Evolutionary conservation across 805 yeast species (phyloP), one percentile per base, ranked within the genome.

Genomic region (Teunomyces atbi): DNA sequence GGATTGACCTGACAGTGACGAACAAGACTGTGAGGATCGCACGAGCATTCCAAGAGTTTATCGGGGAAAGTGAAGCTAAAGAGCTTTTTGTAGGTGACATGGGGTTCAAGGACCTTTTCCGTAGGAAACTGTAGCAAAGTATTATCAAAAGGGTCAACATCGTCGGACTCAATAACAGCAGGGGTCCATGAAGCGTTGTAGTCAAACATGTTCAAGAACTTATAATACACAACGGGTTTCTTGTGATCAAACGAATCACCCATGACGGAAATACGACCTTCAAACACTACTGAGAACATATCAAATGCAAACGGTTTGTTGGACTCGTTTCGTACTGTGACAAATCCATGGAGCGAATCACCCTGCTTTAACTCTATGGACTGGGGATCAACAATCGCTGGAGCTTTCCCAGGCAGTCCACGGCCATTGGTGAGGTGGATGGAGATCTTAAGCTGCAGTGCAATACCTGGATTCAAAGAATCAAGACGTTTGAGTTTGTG

Each of bases 151-250:
- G 60, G 59, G 38, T 62, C 66, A n/a, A 51, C 20, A 7, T 44
- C 50, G 5, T 40, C 49, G 7, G 18, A 28, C 21, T 55, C 57
- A 18, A 56, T 52, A 18, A 45, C 42, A 4, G 59, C 65, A 1
- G 65, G 66, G 1, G 66, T 60, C 66, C 68, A 63, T 23, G 63
- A 59, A 4, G 68, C 66, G 16, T 54, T 51, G 50, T 53, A 63
- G 42, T 63, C 68, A 43, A 61, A 61, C 68, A 61, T 61, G 42
- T 63, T 62, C 44, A 62, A 57, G 45, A 63, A 63, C 51, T 63
- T 63, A 51, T 56, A 55, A 48, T 57, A 60, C 5, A 60, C 51
- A 35, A 52, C 49, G 11, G 66, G 64, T n/a, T 33, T 33, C 48
- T 49, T 56, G 7, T 35, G 18, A 11, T 54, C 59, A 5, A 28